These are phyloP conservation scores for Aspergillus kassunensis DNA, from an alignment of 495 filamentous ascomycete genomes.

Conservation along the genomic window DNA sequence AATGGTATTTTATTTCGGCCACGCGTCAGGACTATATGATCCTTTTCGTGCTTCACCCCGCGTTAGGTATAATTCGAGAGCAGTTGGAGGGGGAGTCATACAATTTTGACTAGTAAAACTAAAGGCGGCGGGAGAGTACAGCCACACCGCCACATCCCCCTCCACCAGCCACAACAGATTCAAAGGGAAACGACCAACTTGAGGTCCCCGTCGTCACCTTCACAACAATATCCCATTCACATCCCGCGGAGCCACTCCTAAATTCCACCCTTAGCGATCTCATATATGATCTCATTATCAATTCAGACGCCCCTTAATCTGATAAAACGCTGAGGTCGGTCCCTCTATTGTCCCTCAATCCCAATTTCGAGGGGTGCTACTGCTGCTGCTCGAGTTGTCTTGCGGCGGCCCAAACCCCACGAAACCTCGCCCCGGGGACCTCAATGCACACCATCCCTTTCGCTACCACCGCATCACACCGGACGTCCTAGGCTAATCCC, in stretches of 20 bases:
- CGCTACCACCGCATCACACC: slow-evolving; percentile 13
- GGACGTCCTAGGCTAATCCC: slow-evolving; percentile 15
- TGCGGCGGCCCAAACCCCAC: slow-evolving; percentile 45
- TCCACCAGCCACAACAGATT: slow-evolving; percentile 24
- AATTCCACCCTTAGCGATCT: slow-evolving; percentile 27
- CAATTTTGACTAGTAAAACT: slow-evolving; percentile 2
- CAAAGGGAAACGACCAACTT: slow-evolving; percentile 7
- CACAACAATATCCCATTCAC: slow-evolving; percentile 16
- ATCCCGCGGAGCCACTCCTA: slow-evolving; percentile 25
- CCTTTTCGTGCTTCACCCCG: not conserved
- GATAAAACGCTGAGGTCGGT: slow-evolving; percentile 3
- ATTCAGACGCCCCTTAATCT: slow-evolving; percentile 1
- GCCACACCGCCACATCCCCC: slow-evolving; percentile 23
- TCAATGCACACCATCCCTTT: slow-evolving; percentile 26
- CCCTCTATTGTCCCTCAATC: slow-evolving; percentile 17
- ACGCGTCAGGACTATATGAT: not conserved
- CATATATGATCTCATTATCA: slow-evolving; percentile 15
- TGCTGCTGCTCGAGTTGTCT: slow-evolving; percentile 25
- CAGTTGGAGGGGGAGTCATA: slow-evolving; percentile 4
- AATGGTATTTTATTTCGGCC: not conserved
- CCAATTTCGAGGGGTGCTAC: slow-evolving; percentile 33
- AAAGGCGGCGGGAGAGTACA: slow-evolving; percentile 9
- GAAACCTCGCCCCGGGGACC: slow-evolving; percentile 39
- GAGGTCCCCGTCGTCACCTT: slow-evolving; percentile 17
- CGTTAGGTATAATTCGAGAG: too few species aligned